Evolutionary conservation across 2,329 filamentous ascomycete species (phyloP).

Genomic region (Verticillium klebahnii): DNA sequence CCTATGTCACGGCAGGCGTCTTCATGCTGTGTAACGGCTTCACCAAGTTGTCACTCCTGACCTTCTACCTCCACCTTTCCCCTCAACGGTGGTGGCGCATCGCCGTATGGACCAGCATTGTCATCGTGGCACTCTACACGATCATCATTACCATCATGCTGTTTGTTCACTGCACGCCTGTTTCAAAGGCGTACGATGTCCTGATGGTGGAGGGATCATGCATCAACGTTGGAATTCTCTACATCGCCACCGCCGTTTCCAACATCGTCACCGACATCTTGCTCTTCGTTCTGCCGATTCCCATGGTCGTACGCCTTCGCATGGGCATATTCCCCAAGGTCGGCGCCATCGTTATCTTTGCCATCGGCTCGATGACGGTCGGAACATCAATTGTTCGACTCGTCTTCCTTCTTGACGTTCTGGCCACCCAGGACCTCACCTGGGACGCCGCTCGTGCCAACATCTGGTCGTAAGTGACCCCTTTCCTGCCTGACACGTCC

Average conservation of each 20-base stretch:
- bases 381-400: constrained; percentile 8
- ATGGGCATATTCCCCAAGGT: constrained; percentile 41
- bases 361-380: constrained; percentile 28
- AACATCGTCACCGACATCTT: constrained; percentile 45
- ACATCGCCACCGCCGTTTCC: constrained; percentile 41
- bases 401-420: constrained; percentile 2
- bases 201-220: constrained; percentile 28
- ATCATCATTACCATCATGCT: constrained; percentile 26
- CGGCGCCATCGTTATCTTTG: constrained; percentile 38
- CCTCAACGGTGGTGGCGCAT: constrained; percentile 27
- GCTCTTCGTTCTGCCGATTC: constrained; percentile 40
- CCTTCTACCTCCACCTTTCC: constrained; percentile 32
- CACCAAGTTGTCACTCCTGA: constrained; percentile 31
- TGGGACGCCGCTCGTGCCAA: constrained; percentile 11
- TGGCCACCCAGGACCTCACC: constrained; percentile 4
- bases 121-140: constrained; percentile 24
- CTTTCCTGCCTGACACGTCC: background rate
- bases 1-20: constrained; percentile 19
- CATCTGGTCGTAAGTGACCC: constrained; percentile 7
- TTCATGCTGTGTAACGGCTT: constrained; percentile 29
- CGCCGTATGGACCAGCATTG: constrained; percentile 22
- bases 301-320: constrained; percentile 37
- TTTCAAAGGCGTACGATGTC: constrained; percentile 25
- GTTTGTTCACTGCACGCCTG: constrained; percentile 30
- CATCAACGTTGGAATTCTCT: constrained; percentile 40